A percentile compares a stretch with the other conserved stretches of the same genome.
phyloP scores from a whole-genome alignment of 2,329 filamentous ascomycete species.

The Nannizziopsis barbatae region DNA sequence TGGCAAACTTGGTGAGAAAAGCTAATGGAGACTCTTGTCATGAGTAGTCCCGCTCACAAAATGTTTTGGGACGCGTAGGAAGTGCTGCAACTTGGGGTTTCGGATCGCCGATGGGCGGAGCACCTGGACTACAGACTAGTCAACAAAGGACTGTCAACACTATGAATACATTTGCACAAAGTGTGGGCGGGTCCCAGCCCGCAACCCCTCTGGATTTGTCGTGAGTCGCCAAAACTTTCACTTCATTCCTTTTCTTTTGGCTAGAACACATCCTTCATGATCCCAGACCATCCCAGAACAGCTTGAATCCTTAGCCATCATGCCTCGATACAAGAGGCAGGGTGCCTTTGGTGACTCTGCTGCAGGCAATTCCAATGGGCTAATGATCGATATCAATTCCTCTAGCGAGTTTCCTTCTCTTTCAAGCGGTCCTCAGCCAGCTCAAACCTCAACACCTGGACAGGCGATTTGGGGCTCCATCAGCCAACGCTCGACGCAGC shows the following conservation, averaged over 20 bases:
- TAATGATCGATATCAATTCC: constrained; percentile 15
- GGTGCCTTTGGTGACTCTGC: neutral
- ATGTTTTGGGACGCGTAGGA: constrained; percentile 23
- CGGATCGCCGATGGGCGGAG: constrained; percentile 43
- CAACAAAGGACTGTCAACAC: constrained; percentile 42
- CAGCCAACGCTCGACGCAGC: constrained; percentile 43
- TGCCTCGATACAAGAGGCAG: neutral
- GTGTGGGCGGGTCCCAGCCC: constrained; percentile 43
- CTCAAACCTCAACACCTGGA: constrained; percentile 41
- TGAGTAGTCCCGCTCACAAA: constrained; percentile 9
- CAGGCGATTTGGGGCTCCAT: constrained; percentile 49
- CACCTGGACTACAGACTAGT: constrained; percentile 40
- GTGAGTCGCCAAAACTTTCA: constrained; percentile 34
- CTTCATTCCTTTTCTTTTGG: neutral
- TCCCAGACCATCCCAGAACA: neutral
- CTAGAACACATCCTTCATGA: neutral
- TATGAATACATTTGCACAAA: constrained; percentile 47
- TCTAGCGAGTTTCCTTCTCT: constrained; percentile 53
- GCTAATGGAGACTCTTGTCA: neutral
- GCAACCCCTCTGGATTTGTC: constrained; percentile 46
- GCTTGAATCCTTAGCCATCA: neutral
- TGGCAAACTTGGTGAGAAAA: constrained; percentile 42
- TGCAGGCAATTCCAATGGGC: neutral
- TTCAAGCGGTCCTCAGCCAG: constrained; percentile 46
- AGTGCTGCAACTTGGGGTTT: constrained; percentile 49